Base-by-base conservation (phyloP, 140 eudicot species). In the Oenanthe javanica region DNA sequence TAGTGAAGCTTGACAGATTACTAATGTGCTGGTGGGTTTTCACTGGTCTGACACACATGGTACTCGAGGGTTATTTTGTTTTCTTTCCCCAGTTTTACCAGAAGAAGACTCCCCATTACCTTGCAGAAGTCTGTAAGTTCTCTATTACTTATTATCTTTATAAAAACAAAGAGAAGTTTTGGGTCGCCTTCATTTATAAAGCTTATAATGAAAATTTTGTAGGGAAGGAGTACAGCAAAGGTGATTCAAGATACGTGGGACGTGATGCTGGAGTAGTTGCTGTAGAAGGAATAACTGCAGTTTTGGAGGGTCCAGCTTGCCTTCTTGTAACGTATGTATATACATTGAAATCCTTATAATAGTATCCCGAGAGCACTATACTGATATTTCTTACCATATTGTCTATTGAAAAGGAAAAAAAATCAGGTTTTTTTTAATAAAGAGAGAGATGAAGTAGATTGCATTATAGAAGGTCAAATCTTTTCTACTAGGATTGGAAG, bases 151-250 rank as follows among this genome's bases (percentile, higher is more conserved):
- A 2, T 66, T 36, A 43, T 52, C 42, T 77, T 73, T 76, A 19
- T 50, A 76, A 46, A 66, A 19, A 47, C 31, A 47, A 50, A 70
- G 55, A 25, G 31, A 40, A 55, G 49, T 63, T 42, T 76, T 54
- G 10, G 46, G 61, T 52, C 13, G 1, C 40, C n/a, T 15, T 49
- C 48, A 42, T 42, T 70, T 6, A 80, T 73, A 27, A 19, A 52
- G 54, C 31, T 76, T 64, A 73, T 80, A 19, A 42, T 40, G 25
- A 48, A 51, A 59, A 71, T 76, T 80, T 81, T 21, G 38, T 84
- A 94, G 97, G 99, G 99, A 94, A 94, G 87, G 99, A 94, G 82
- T 95, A 95, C 87, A 92, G 99, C 90, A 95, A 90, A 87, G 99
- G 99, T 79, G 99, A 95, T 83, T 92, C 97, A 67, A 86, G 99